A percentile compares a stretch with the other conserved stretches of the same genome.
Evolutionary conservation across 805 yeast species (phyloP).

Genomic region (Lipomyces spencermartinsiae): DNA sequence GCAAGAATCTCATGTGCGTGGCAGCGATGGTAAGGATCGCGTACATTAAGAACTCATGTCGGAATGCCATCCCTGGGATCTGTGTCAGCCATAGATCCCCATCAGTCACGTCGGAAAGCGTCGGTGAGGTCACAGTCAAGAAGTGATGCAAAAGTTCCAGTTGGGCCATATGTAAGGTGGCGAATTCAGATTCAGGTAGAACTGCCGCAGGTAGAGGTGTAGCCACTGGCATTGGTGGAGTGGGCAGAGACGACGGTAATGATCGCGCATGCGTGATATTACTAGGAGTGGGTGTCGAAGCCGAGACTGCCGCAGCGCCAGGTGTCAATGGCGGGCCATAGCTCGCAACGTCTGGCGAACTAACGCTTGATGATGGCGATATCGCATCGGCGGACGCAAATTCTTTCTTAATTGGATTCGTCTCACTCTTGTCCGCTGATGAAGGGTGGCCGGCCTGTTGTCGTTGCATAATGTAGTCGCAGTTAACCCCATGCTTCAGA

Average conservation of each 20-base stretch:
- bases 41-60: conserved; percentile 36
- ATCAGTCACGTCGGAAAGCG: conserved; percentile 34
- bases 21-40: conserved; percentile 38
- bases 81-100: conserved; percentile 37
- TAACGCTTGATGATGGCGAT: not conserved
- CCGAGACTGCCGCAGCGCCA: conserved; percentile 5
- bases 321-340: not conserved
- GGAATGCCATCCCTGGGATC: conserved; percentile 36
- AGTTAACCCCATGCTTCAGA: conserved; percentile 45
- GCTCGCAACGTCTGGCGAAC: not conserved
- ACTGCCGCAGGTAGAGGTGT: conserved; percentile 9
- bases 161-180: conserved; percentile 33
- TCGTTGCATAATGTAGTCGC: conserved; percentile 16
- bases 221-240: not conserved
- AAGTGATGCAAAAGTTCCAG: conserved; percentile 37
- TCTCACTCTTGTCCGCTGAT: not conserved
- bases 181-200: conserved; percentile 26
- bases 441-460: not conserved
- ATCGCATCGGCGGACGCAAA: not conserved
- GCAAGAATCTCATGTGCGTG: conserved; percentile 33
- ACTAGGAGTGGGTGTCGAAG: not conserved
- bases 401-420: not conserved
- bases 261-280: not conserved
- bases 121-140: conserved; percentile 36
- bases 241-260: not conserved